Evolutionary conservation across 192 early-diverging fungal species (phyloP).

Genomic region (Coemansia sp.): DNA sequence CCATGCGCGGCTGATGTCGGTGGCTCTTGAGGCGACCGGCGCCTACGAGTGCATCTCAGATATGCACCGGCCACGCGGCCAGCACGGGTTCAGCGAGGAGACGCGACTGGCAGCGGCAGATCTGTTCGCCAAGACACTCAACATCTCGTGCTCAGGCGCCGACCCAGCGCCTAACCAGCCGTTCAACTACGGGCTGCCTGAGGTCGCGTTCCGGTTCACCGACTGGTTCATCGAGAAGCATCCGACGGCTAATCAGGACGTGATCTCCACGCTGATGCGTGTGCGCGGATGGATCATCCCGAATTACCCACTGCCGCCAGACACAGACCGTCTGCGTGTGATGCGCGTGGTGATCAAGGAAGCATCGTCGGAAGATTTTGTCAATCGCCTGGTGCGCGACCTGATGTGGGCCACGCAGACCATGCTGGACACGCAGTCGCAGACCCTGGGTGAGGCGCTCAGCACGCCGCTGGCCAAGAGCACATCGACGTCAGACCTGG

Average conservation of each 20-base stretch:
- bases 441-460: slow-evolving; percentile 41
- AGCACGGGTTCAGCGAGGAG: slow-evolving; percentile 41
- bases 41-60: slow-evolving; percentile 66
- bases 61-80: slow-evolving; percentile 58
- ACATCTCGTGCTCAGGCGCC: slow-evolving; percentile 11
- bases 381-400: slow-evolving; percentile 55
- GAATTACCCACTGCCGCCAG: slow-evolving; percentile 68
- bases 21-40: slow-evolving; percentile 57
- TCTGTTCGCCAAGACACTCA: slow-evolving; percentile 15
- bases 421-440: slow-evolving; percentile 40
- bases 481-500: slow-evolving; percentile 34
- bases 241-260: slow-evolving; percentile 61
- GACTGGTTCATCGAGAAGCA: slow-evolving; percentile 56
- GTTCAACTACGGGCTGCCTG: slow-evolving; percentile 61
- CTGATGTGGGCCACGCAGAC: slow-evolving; percentile 57
- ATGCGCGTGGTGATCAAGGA: slow-evolving; percentile 71
- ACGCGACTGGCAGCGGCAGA: slow-evolving; percentile 22
- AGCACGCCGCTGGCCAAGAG: slow-evolving; percentile 25
- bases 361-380: slow-evolving; percentile 55
- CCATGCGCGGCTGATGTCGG: slow-evolving; percentile 60
- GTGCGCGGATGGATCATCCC: slow-evolving; percentile 77
- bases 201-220: slow-evolving; percentile 64
- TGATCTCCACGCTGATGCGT: slow-evolving; percentile 59
- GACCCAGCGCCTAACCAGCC: slow-evolving; percentile 28
- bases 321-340: slow-evolving; percentile 52